Base-by-base conservation (phyloP, 345 rosid genomes). In the Erysimum cheiranthoides region DNA sequence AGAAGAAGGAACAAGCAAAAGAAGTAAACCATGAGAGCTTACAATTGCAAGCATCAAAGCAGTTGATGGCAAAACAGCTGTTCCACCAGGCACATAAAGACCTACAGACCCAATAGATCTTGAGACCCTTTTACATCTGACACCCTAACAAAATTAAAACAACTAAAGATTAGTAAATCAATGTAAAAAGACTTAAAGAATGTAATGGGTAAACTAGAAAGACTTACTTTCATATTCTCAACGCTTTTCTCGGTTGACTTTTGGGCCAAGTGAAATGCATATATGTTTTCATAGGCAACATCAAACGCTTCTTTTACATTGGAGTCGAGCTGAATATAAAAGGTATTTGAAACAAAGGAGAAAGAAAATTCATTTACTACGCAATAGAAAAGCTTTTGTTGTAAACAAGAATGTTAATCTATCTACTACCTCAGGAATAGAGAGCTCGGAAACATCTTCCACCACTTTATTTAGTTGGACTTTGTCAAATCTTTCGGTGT, bases 31-130 rank as follows among this genome's bases (percentile, higher is more conserved):
- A 27, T 8, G 52, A 35, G 35, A 16, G 35, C 92, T 83, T 90
- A 90, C 97, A 62, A 94, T 77, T 47, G 97, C 77, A 81, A 94
- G 97, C 97, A 94, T 92, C 65, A 94, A 74, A 61, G 98, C 96
- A 28, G 97, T 92, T 57, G 97, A 94, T 18, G 97, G 98, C 73
- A 94, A 84, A 79, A 92, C 96, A 57, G 96, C 93, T 54, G 97
- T 94, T 52, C 96, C 98, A 30, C 96, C 97, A 5, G 97, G 95
- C 12, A 94, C 98, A 82, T 92, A 90, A 76, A 92, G 98, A 53
- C 98, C 97, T 5, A 94, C 96, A 36, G 98, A 92, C 30, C 85
- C 86, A 81, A 94, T 90, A 82, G 93, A 82, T 80, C 97, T 86
- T 0, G 97, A 85, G 54, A 92, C 96, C 53, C 97, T 74, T 81